Evolutionary conservation across 2,329 filamentous ascomycete species (phyloP).

Genomic region (Pyrenophora seminiperda): DNA sequence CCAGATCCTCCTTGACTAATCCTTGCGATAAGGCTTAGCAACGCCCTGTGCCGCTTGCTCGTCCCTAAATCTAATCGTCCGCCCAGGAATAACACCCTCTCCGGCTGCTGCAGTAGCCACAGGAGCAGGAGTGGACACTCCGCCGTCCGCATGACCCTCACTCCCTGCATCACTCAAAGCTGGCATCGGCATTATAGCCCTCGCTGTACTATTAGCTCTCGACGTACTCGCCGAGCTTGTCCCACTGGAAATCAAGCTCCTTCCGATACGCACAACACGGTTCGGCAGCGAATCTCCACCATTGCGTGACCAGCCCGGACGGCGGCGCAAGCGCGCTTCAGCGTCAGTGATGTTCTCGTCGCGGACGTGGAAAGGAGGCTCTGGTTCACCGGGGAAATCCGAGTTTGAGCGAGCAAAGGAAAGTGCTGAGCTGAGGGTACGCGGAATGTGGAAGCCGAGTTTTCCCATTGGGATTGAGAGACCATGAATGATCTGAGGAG

Average conservation of each 20-base stretch:
- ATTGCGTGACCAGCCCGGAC: conserved; percentile 28
- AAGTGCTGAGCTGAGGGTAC: conserved; percentile 62
- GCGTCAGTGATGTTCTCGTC: conserved; percentile 23
- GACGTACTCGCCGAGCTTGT: conserved; percentile 11
- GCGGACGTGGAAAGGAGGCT: conserved; percentile 42
- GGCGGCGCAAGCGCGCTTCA: conserved; percentile 32
- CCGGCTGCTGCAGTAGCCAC: background rate
- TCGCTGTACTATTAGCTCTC: background rate
- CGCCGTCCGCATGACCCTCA: background rate
- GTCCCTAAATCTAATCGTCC: conserved; percentile 41
- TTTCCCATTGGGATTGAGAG: conserved; percentile 79
- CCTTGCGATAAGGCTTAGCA: background rate
- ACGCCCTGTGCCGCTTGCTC: conserved; percentile 12
- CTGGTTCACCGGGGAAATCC: conserved; percentile 20
- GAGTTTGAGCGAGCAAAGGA: conserved; percentile 25
- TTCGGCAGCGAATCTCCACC: conserved; percentile 32
- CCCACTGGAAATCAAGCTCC: conserved; percentile 38
- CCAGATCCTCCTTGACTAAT: background rate
- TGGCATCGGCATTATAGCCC: background rate
- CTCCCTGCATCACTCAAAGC: background rate
- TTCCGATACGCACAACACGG: conserved; percentile 44
- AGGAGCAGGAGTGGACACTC: background rate
- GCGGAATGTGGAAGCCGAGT: conserved; percentile 64
- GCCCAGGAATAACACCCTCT: conserved; percentile 16
- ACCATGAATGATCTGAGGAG: conserved; percentile 71